Percentiles rank a stretch among this genome's conserved stretches.
Evolutionary conservation across 2,329 filamentous ascomycete genomes (phyloP).

Genomic region (Metarhizium humberi): DNA sequence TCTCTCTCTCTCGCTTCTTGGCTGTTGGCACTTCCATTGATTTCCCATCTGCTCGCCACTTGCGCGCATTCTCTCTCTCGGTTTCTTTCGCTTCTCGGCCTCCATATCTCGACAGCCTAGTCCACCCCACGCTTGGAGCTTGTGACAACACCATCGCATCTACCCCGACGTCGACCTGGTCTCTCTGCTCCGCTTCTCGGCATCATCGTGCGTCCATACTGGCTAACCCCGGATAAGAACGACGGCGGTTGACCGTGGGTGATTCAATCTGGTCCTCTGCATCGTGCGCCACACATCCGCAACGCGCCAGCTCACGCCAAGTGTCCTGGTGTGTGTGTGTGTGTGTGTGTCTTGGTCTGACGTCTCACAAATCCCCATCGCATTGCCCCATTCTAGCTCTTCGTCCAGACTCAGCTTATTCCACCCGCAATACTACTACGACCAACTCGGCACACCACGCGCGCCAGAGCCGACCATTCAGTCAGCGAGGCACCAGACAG

Average conservation of each 20-base stretch:
- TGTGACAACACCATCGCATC: constrained; percentile 4
- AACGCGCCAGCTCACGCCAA: neutral
- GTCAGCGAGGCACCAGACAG: neutral
- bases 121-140: neutral
- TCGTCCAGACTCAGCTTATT: too few species aligned
- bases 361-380: neutral
- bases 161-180: neutral
- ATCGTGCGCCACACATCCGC: neutral
- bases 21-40: too few species aligned
- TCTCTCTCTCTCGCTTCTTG: too few species aligned
- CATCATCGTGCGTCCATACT: constrained; percentile 2
- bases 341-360: neutral
- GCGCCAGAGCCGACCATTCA: too few species aligned
- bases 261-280: constrained; percentile 9
- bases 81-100: neutral
- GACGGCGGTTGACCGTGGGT: constrained; percentile 1
- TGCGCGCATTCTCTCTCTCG: neutral
- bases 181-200: neutral
- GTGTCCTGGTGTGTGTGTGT: neutral
- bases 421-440: too few species aligned
- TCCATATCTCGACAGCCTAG: neutral
- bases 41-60: too few species aligned
- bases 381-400: too few species aligned
- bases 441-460: too few species aligned
- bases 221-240: neutral